Evolutionary conservation across 768 basidiomycete species (phyloP).

Genomic region (Hygrocybe coccinea): DNA sequence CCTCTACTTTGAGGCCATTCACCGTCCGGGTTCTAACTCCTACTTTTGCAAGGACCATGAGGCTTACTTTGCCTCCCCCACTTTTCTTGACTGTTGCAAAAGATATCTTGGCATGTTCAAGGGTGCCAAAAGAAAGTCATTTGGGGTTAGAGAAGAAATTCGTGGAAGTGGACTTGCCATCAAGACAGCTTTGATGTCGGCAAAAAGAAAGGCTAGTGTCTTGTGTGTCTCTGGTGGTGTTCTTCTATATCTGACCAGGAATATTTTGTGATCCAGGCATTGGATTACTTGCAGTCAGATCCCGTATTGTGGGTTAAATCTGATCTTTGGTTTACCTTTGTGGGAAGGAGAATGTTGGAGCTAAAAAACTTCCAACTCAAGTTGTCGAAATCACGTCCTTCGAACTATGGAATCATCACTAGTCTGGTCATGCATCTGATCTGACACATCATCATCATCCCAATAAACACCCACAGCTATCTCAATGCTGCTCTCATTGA

Average conservation of each 20-base stretch:
- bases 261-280: too few species aligned
- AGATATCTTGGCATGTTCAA: background rate
- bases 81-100: background rate
- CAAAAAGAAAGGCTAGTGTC: too few species aligned
- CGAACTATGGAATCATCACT: background rate
- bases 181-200: too few species aligned
- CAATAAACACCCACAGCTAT: background rate
- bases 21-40: too few species aligned
- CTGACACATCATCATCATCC: background rate
- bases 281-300: background rate
- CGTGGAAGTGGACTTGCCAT: background rate
- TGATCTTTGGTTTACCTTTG: background rate
- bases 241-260: too few species aligned
- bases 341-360: background rate
- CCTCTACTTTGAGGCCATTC: background rate
- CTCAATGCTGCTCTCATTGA: slow-evolving; percentile 1
- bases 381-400: too few species aligned
- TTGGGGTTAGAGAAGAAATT: background rate
- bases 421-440: background rate
- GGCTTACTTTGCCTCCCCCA: background rate
- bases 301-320: background rate
- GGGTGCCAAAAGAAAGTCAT: background rate
- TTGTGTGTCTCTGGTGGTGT: too few species aligned
- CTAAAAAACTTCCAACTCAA: too few species aligned
- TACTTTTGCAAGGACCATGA: too few species aligned